Base-by-base conservation (phyloP, 2,329 filamentous ascomycete species). In the Beauveria medogensis region DNA sequence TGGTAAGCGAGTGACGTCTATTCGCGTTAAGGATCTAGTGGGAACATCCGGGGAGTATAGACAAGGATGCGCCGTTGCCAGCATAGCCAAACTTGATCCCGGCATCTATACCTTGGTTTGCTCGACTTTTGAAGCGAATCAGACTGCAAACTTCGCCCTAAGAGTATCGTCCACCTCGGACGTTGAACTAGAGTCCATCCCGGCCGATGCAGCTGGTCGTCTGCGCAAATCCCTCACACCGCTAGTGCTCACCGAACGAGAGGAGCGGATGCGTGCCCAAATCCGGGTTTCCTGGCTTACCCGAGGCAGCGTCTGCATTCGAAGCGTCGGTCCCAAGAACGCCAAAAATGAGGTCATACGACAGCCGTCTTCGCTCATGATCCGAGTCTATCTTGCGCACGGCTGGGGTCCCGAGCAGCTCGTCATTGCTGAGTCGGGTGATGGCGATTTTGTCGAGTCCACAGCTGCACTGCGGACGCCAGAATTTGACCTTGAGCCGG, bases 31-130 rank as follows among this genome's bases (percentile, higher is more conserved):
- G 66, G 92, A 97, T 69, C 84, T 97, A 44, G 82, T 95, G 26
- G 83, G 84, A 24, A 88, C 91, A 60, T 95, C 91, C 40, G 90
- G 90, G n/a, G 91, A 96, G 66, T 97, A 99, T 73, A 86, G 90
- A 54, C 86, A 88, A 30, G 89, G 89, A 30, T 90, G 89, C 70
- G 89, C 90, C 4, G 78, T 92, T 37, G 86, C 88, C 3, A 83
- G 90, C 64, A 75, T 83, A 66, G 72, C 68, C 69, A 64, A 77
- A 22, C 75, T 96, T 20, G 84, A 86, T 44, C 76, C 84, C 1
- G 93, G 93, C 0, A 80, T 80, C 0, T 99, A 97, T 72, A 97
- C 91, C 0, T 81, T 96, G 60, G 88, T 97, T 7, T 93, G 89
- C 70, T 96, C 91, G 2, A 96, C 93, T 0, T 97, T 95, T 71